Conservation (phyloP, 1,139 yeast species). For the Kurtzmaniella quercitrusa region DNA sequence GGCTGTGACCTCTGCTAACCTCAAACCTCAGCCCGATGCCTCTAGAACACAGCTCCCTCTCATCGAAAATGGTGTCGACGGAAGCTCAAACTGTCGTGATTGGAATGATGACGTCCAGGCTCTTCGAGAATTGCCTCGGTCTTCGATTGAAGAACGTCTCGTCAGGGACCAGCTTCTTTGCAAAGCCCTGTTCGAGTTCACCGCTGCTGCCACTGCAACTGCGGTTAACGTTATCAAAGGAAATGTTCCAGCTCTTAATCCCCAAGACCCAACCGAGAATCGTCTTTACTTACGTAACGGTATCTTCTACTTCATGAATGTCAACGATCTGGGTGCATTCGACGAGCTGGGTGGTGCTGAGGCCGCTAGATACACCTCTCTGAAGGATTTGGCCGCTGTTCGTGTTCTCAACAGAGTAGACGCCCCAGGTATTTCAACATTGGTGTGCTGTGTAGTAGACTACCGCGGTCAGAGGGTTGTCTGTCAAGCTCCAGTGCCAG, state of each 20-base stretch:
- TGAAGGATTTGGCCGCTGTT: constrained; percentile 75
- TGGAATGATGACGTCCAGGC: constrained; percentile 93
- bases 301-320: constrained; percentile 79
- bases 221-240: constrained; percentile 76
- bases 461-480: constrained; percentile 83
- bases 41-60: constrained; percentile 61
- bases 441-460: constrained; percentile 82
- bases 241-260: constrained; percentile 75
- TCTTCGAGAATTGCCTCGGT: constrained; percentile 63
- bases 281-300: constrained; percentile 76
- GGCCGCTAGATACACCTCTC: constrained; percentile 79
- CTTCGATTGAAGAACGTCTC: constrained; percentile 61
- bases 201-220: constrained; percentile 70
- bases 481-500: constrained; percentile 98
- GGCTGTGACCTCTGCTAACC: constrained; percentile 45
- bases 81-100: constrained; percentile 58
- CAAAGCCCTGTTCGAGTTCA: constrained; percentile 75
- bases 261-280: constrained; percentile 57
- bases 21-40: constrained; percentile 45
- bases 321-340: constrained; percentile 69
- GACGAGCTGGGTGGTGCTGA: constrained; percentile 71
- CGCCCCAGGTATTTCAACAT: constrained; percentile 58
- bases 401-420: constrained; percentile 67
- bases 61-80: constrained; percentile 54
- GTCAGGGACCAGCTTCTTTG: constrained; percentile 72